A percentile compares a stretch with the other conserved stretches of the same genome.
phyloP scores from a whole-genome alignment of 2,329 filamentous ascomycete genomes.

The Diaporthe amygdali region DNA sequence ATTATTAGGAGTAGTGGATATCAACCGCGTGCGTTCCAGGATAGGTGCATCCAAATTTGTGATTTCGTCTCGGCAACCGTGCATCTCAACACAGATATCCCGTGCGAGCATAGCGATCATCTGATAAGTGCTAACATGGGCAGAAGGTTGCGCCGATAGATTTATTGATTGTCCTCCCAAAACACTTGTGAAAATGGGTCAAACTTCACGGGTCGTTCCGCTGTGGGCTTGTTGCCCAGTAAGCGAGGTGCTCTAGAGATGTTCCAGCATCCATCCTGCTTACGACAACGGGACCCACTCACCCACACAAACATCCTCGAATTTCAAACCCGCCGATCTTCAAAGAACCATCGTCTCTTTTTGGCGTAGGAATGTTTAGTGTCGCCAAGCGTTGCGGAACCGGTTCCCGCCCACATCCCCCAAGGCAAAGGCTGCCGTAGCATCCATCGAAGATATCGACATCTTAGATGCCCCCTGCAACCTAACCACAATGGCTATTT shows the following conservation, averaged over 20 bases:
- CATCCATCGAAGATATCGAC: neutral
- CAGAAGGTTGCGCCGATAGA: neutral
- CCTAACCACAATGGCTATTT: neutral
- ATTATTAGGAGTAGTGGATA: neutral
- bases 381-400: constrained; percentile 1
- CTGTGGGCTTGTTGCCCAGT: neutral
- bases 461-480: neutral
- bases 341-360: neutral
- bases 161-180: neutral
- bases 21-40: neutral
- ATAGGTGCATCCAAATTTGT: neutral
- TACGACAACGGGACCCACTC: constrained; percentile 3
- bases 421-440: neutral
- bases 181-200: neutral
- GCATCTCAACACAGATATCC: neutral
- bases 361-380: neutral
- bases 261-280: neutral
- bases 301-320: neutral
- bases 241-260: neutral
- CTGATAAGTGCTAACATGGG: neutral
- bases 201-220: constrained; percentile 5
- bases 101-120: neutral
- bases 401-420: neutral
- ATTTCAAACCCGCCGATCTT: constrained; percentile 1
- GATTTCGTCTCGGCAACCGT: neutral